Percentiles rank a stretch among this genome's conserved stretches.
phyloP scores from a whole-genome alignment of 2,329 filamentous ascomycete genomes.

The Tolypocladium sp. region DNA sequence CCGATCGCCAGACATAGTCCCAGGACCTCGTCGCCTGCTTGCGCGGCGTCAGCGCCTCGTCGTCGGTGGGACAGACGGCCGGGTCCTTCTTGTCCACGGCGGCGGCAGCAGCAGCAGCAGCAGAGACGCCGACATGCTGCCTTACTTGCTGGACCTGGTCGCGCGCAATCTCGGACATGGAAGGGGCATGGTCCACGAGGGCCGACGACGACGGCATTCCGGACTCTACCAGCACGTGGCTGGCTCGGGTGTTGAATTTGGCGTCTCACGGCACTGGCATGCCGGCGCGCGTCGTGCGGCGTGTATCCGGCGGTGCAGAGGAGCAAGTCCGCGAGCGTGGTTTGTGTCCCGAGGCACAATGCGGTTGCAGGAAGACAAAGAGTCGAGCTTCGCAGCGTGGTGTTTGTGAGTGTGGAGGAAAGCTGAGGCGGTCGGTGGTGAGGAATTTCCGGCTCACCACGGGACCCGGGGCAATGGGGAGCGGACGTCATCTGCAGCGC shows the following conservation, averaged over 20 bases:
- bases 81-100: slow-evolving; percentile 21
- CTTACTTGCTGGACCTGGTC: slow-evolving; percentile 19
- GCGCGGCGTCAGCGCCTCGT: slow-evolving; percentile 34
- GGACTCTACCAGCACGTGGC: slow-evolving; percentile 1
- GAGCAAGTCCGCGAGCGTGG: background rate
- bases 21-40: slow-evolving; percentile 53
- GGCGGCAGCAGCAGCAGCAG: slow-evolving; percentile 7
- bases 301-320: background rate
- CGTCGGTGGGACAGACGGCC: slow-evolving; percentile 39
- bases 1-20: slow-evolving; percentile 77
- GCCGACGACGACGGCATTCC: slow-evolving; percentile 48
- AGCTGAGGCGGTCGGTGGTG: background rate
- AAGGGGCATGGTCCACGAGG: slow-evolving; percentile 43
- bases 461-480: background rate
- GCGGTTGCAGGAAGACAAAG: background rate
- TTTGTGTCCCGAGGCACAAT: background rate
- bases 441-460: slow-evolving; percentile 1
- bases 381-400: background rate
- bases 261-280: slow-evolving; percentile 4
- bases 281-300: slow-evolving; percentile 2
- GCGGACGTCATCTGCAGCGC: slow-evolving; percentile 7
- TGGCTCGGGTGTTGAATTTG: background rate
- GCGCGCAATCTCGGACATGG: slow-evolving; percentile 43
- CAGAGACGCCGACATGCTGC: slow-evolving; percentile 13
- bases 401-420: background rate